These are phyloP conservation scores for Pilaira anomala DNA, from an alignment of 192 early-diverging fungal species.

Conservation along the genomic window DNA sequence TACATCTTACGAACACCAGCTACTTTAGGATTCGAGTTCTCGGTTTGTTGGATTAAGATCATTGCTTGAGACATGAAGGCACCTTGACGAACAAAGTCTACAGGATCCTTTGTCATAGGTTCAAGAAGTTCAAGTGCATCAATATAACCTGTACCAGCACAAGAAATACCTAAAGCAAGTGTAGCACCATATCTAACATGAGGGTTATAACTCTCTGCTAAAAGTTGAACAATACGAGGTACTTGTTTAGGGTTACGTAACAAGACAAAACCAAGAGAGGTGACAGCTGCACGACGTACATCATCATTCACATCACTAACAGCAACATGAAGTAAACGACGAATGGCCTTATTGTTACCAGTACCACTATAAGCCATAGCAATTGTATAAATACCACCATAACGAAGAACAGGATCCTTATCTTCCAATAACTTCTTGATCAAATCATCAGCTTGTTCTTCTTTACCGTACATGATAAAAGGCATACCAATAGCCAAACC, in stretches of 20 bases:
- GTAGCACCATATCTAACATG: constrained; percentile 97
- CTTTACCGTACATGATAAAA: constrained; percentile 95
- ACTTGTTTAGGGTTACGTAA: constrained; percentile 93
- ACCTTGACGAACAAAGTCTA: constrained; percentile 97
- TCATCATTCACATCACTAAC: constrained; percentile 99
- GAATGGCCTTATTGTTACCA: constrained; percentile 95
- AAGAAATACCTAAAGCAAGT: constrained; percentile 94
- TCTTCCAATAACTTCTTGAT: constrained; percentile 81
- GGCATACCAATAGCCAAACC: constrained; percentile 92
- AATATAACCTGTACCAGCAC: constrained; percentile 88
- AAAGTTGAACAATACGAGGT: constrained; percentile 95
- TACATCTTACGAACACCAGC: constrained; percentile 84
- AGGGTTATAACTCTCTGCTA: constrained; percentile 98
- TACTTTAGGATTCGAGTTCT: constrained; percentile 75
- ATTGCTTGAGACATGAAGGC: constrained; percentile 93
- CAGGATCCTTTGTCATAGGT: constrained; percentile 95
- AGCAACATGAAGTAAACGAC: constrained; percentile 91
- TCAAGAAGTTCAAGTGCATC: constrained; percentile 93
- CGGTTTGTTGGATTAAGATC: constrained; percentile 96
- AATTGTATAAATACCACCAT: constrained; percentile 96
- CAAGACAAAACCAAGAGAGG: constrained; percentile 92
- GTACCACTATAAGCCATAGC: constrained; percentile 99
- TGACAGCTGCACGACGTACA: constrained; percentile 98
- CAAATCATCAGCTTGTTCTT: constrained; percentile 91
- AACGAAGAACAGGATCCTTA: constrained; percentile 94